Conservation (phyloP, 2,329 filamentous ascomycete genomes). For the Nothophoma quercina region DNA sequence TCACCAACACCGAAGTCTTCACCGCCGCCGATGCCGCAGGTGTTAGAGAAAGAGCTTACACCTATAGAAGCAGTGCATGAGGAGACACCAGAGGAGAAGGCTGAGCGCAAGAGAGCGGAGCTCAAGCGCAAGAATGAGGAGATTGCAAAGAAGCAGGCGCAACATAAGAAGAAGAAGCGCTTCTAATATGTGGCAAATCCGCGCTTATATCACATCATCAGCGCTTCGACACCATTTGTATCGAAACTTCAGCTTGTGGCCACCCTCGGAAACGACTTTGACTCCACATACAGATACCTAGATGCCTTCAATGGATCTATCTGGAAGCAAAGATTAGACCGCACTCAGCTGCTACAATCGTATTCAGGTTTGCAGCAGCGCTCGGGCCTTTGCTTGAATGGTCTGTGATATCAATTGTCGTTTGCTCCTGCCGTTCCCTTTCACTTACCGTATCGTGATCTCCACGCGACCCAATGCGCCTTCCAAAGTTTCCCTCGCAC, state of each 20-base stretch:
- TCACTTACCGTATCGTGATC: neutral
- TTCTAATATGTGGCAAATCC: constrained; percentile 27
- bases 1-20: constrained; percentile 21
- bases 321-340: no score
- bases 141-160: constrained; percentile 60
- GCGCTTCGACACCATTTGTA: no score
- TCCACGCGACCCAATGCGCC: neutral
- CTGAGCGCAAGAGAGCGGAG: constrained; percentile 63
- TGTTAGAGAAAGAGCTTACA: constrained; percentile 11
- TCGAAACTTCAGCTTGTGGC: no score
- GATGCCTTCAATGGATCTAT: no score
- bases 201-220: no score
- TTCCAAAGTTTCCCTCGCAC: neutral
- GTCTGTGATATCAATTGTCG: no score
- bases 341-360: no score
- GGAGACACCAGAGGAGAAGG: constrained; percentile 59
- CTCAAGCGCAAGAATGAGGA: constrained; percentile 64
- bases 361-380: no score
- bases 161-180: constrained; percentile 45
- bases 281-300: no score
- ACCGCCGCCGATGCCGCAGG: constrained; percentile 11
- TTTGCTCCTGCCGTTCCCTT: no score
- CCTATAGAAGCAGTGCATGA: constrained; percentile 30
- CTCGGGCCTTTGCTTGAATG: no score
- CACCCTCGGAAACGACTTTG: no score